Percentiles rank a stretch among this genome's conserved stretches.
phyloP scores from a whole-genome alignment of 345 rosid genomes.

The Lepidium aucheri region DNA sequence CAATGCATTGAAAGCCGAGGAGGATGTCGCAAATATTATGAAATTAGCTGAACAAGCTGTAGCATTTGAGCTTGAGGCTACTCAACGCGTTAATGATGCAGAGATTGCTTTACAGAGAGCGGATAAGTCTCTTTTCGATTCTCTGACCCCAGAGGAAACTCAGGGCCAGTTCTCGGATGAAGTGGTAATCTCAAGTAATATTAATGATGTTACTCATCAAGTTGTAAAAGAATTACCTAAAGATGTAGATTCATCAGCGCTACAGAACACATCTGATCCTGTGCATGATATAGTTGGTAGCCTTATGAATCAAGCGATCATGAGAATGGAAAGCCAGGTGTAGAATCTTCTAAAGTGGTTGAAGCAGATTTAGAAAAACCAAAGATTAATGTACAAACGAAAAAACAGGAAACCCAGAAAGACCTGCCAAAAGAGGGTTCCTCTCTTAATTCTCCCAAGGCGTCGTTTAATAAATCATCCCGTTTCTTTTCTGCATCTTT shows the following conservation, averaged over 20 bases:
- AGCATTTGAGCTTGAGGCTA: conserved; percentile 83
- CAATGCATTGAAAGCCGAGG: conserved; percentile 73
- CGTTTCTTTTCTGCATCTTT: conserved; percentile 96
- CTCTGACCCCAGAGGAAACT: conserved; percentile 34
- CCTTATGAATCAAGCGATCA: conserved; percentile 44
- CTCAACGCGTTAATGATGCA: conserved; percentile 59
- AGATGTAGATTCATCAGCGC: conserved; percentile 36
- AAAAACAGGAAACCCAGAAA: conserved; percentile 70
- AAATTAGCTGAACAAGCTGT: conserved; percentile 94
- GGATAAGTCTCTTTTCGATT: conserved; percentile 50
- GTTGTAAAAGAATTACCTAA: conserved; percentile 35
- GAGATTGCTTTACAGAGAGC: conserved; percentile 73
- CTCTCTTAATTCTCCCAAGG: conserved; percentile 55
- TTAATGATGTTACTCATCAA: conserved; percentile 25
- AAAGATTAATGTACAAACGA: conserved; percentile 46
- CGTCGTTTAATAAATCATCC: conserved; percentile 77
- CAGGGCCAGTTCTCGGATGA: conserved; percentile 40
- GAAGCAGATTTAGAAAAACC: conserved; percentile 63
- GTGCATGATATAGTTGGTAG: conserved; percentile 37
- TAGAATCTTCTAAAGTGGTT: conserved; percentile 47
- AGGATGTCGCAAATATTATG: conserved; percentile 90
- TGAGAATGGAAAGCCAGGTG: conserved; percentile 46
- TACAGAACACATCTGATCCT: conserved; percentile 33
- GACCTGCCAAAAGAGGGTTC: conserved; percentile 59
- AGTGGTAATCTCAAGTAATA: conserved; percentile 22